Conservation (phyloP, 73 alveolate genomes). For the Tetrahymena elliotti region DNA sequence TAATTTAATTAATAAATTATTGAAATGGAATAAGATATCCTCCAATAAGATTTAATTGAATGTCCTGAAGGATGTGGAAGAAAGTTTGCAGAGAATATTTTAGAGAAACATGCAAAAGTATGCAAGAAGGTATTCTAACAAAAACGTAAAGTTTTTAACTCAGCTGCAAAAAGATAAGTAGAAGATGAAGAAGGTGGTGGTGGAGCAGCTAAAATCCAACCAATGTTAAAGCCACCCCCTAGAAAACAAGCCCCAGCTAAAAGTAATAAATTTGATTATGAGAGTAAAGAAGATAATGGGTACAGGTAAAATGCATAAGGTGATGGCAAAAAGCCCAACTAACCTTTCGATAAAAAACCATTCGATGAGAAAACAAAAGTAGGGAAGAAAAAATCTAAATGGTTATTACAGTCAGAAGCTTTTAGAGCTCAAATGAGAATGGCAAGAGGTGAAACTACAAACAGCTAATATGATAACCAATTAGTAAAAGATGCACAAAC, state of each 20-base stretch:
- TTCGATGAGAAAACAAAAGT: not conserved
- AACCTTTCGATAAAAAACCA: not conserved
- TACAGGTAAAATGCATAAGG: not conserved
- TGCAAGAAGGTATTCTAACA: slow-evolving; percentile 54
- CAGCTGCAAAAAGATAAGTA: not conserved
- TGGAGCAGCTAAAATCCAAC: not conserved
- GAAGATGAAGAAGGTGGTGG: not conserved
- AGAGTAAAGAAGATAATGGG: not conserved
- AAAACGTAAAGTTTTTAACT: slow-evolving; percentile 8
- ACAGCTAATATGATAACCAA: not conserved
- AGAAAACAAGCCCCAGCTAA: not conserved
- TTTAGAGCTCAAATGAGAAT: slow-evolving; percentile 44
- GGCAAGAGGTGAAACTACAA: slow-evolving; percentile 36
- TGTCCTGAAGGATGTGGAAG: slow-evolving; percentile 56
- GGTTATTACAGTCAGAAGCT: slow-evolving; percentile 50
- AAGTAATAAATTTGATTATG: not conserved
- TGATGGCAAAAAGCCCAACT: not conserved
- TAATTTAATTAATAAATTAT: not conserved
- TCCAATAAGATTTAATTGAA: slow-evolving; percentile 3
- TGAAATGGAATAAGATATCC: not conserved
- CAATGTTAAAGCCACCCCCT: not conserved
- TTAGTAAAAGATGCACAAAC: not conserved
- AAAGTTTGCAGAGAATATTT: slow-evolving; percentile 63
- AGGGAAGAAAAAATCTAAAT: slow-evolving; percentile 11
- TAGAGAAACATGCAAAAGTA: slow-evolving; percentile 65